Base-by-base conservation (phyloP, 2,329 filamentous ascomycete species). In the Beauveria varroae region DNA sequence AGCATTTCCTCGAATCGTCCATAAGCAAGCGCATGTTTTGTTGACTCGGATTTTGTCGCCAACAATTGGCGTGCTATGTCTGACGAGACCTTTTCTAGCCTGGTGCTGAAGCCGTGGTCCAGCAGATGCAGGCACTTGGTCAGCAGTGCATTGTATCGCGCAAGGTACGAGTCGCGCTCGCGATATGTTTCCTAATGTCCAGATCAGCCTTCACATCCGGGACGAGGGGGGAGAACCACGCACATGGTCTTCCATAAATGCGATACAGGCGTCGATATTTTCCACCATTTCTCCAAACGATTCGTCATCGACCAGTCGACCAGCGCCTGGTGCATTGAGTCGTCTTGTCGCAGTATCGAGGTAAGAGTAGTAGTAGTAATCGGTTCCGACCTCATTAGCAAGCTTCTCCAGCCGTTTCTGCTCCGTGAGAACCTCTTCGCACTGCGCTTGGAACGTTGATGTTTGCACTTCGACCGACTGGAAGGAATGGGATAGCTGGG, bases 331-430 rank as follows among this genome's bases (percentile, higher is more conserved):
- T 0, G 93, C 93, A 77, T 98, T 98, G 62, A 99, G 84, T 16
- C 92, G 85, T 60, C 93, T 84, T 0, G 92, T 96, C 63, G 93
- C 92, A 52, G 88, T 92, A 65, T 99, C 95, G 6, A 99, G 82
- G 70, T 96, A 97, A 22, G 89, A 86, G 73, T 99, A 99, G 74
- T 96, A 97, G 70, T 93, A 87, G n/a, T 97, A 79, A 67, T 97
- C 96, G 26, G 90, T 89, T 28, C 90, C 88, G 61, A 99, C 88
- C 62, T 92, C 88, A 66, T 96, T 86, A 3, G 92, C 91, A 47
- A 99, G 81, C 65, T 82, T 83, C 64, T 90, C 86, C 46, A 97
- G 81, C 26, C 90, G 86, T 67, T 83, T 85, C 75, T 98, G 92
- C 68, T 96, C 93, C 1, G 84, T 80, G 34, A 98, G 78, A 2